Evolutionary conservation across 208 protist genomes (phyloP), one percentile per base, ranked within the genome.

Genomic region (Crithidia sp.): DNA sequence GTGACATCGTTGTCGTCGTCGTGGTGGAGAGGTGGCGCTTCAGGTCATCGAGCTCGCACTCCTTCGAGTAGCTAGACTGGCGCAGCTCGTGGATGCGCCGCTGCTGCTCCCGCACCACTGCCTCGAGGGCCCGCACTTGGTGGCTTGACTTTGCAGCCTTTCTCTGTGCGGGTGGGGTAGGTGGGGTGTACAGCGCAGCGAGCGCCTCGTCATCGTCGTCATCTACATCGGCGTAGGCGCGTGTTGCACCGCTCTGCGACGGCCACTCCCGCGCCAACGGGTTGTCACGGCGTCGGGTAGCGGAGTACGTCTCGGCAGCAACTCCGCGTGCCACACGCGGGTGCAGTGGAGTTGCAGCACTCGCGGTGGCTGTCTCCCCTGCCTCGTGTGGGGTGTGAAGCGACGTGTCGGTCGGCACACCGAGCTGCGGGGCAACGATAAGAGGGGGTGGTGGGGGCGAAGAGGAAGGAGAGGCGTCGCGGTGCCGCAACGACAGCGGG

Each of bases 21-120:
- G 52, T 45, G 7, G 62, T 53, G 40, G 37, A 53, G 16, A 72
- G 60, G 44, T 65, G 28, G 17, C 67, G 73, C 36, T 63, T 49
- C 41, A 66, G 44, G 36, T 75, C 73, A 49, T 70, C 64, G 28
- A 72, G 54, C 57, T 68, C 68, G 43, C 63, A 56, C 28, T 60
- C 55, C 54, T 66, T 64, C 6, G 54, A 71, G 72, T 72, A 74
- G 49, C 55, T 39, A 8, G 12, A 64, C 17, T 41, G 66, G 7
- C 19, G 49, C 52, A 62, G 59, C 44, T 64, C 59, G 28, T 13
- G 60, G 52, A 60, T 55, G 44, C 60, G 44, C 7, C 2, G 19
- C 67, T 64, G 60, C 60, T 62, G 65, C 54, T 37, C 40, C 65
- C 8, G 19, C 19, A 56, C 39, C 19, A 41, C 57, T 53, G 52